phyloP scores from a whole-genome alignment of 805 yeast species.

The Yueomyces sinensis region DNA sequence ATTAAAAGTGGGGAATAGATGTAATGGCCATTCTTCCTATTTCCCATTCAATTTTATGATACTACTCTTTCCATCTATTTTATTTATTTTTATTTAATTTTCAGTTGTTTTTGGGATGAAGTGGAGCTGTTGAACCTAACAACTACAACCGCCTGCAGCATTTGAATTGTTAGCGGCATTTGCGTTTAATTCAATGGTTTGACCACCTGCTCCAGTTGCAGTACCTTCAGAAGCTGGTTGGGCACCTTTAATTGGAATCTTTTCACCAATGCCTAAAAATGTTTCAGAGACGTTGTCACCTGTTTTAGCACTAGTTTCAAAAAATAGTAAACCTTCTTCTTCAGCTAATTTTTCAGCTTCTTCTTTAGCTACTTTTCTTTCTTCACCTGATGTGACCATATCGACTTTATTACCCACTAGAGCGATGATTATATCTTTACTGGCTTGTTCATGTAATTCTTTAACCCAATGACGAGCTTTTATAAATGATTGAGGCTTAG shows the following conservation, averaged over 20 bases:
- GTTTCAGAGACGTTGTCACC: slow-evolving; percentile 37
- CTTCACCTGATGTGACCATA: slow-evolving; percentile 37
- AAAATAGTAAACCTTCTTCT: slow-evolving; percentile 36
- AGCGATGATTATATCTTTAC: slow-evolving; percentile 85
- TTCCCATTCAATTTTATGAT: no score
- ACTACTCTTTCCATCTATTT: no score
- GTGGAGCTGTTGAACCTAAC: no score
- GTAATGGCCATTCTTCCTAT: no score
- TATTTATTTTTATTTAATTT: no score
- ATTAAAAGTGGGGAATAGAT: no score
- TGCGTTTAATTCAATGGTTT: slow-evolving; percentile 1
- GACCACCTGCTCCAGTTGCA: background rate
- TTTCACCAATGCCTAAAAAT: slow-evolving; percentile 37
- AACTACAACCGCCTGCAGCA: slow-evolving; percentile 2
- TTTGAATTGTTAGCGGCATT: slow-evolving; percentile 1
- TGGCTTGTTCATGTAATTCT: slow-evolving; percentile 89
- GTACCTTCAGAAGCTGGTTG: background rate
- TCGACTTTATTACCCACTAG: slow-evolving; percentile 89
- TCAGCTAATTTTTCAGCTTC: slow-evolving; percentile 43
- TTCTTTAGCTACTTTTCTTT: slow-evolving; percentile 35
- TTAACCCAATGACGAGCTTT: slow-evolving; percentile 98
- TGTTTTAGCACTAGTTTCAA: slow-evolving; percentile 47
- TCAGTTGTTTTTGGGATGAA: no score
- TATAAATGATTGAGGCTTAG: slow-evolving; percentile 87
- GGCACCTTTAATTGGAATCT: slow-evolving; percentile 5